Conservation (phyloP, 83 land plant species). For the Isoetes engelmannii region DNA sequence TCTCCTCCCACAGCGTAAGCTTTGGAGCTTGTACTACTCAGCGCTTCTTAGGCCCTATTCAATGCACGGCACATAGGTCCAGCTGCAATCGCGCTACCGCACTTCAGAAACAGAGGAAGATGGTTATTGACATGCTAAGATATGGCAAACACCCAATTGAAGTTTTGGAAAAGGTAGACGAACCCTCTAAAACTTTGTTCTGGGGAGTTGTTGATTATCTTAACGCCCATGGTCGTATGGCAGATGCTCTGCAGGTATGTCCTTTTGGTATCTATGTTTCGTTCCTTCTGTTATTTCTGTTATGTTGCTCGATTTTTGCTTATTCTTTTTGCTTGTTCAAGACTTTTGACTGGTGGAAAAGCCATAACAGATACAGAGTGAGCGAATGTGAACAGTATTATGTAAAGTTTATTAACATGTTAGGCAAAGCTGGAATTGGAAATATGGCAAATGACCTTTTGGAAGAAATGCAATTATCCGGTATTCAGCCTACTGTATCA, state of each 20-base stretch:
- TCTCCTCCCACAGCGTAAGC: too few species aligned
- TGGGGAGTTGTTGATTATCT: conserved; percentile 31
- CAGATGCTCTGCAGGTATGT: conserved; percentile 33
- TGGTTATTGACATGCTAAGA: conserved; percentile 10
- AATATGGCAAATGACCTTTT: neutral
- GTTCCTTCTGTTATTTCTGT: too few species aligned
- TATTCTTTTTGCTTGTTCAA: neutral
- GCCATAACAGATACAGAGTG: neutral
- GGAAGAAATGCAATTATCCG: neutral
- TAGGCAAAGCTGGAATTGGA: neutral
- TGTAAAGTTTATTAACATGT: neutral
- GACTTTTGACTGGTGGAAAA: conserved; percentile 8
- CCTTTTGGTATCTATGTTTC: too few species aligned
- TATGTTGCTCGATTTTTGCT: too few species aligned
- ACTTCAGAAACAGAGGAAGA: neutral
- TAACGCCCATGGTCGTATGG: conserved; percentile 12
- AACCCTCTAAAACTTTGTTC: conserved; percentile 22
- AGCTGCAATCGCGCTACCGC: too few species aligned
- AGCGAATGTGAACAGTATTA: neutral
- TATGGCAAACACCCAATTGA: conserved; percentile 23
- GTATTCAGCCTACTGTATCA: neutral
- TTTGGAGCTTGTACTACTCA: too few species aligned
- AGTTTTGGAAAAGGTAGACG: conserved; percentile 15
- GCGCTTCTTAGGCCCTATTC: too few species aligned
- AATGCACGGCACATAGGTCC: too few species aligned